A percentile compares a stretch with the other conserved stretches of the same genome.
These are phyloP conservation scores for Leccinum angustisporum DNA, from an alignment of 1,284 basidiomycete genomes.

Conservation along the genomic window DNA sequence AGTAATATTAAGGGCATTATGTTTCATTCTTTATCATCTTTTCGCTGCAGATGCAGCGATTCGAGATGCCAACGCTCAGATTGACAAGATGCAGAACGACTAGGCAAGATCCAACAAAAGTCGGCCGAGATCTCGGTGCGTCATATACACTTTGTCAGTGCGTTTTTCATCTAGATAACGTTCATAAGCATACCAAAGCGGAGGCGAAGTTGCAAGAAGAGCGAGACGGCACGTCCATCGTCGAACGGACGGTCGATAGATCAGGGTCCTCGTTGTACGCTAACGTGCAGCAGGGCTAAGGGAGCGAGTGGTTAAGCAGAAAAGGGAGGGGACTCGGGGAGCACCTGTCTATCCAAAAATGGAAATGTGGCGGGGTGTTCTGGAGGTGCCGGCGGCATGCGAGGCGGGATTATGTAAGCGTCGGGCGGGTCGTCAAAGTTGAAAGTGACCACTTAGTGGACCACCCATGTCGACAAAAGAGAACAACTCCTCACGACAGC, in stretches of 20 bases:
- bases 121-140: slow-evolving; percentile 55
- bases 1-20: slow-evolving; percentile 3
- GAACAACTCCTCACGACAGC: no score
- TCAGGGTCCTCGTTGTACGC: slow-evolving; percentile 46
- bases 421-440: no score
- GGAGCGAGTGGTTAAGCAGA: no score
- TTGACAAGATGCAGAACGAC: slow-evolving; percentile 64
- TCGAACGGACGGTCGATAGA: slow-evolving; percentile 74
- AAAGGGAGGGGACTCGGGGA: no score
- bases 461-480: no score
- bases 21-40: slow-evolving; percentile 9
- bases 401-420: no score
- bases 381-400: no score
- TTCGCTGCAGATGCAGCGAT: slow-evolving; percentile 55
- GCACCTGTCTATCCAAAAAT: no score
- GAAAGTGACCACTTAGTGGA: no score
- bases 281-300: slow-evolving; percentile 13
- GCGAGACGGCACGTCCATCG: slow-evolving; percentile 89
- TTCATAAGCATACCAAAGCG: slow-evolving; percentile 52
- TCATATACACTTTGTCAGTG: background rate
- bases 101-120: slow-evolving; percentile 58
- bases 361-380: no score
- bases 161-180: background rate
- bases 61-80: slow-evolving; percentile 57
- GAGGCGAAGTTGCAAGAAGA: slow-evolving; percentile 80